Conservation (phyloP, 352 stramenopile genomes). For the Elongisporangium senticosum region DNA sequence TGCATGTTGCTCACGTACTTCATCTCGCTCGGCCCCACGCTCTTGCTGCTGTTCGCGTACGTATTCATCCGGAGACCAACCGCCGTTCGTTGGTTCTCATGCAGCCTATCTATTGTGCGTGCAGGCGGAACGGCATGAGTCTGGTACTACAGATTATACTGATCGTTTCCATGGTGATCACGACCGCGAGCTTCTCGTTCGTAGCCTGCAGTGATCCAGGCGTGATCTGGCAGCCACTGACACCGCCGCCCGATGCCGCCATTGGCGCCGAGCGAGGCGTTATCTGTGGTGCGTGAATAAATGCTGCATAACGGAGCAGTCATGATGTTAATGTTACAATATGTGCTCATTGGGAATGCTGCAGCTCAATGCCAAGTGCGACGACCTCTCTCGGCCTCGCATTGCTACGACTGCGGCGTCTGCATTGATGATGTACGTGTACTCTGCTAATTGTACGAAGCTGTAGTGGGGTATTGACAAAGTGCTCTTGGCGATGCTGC, state of each 20-base stretch:
- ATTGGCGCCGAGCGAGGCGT: conserved; percentile 39
- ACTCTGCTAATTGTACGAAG: conserved; percentile 1
- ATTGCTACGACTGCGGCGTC: conserved; percentile 77
- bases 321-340: conserved; percentile 3
- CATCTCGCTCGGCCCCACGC: conserved; percentile 41
- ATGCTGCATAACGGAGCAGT: not conserved
- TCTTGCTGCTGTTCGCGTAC: conserved; percentile 43
- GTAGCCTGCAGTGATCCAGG: conserved; percentile 75
- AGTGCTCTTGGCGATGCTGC: not conserved
- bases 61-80: conserved; percentile 1
- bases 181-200: conserved; percentile 67
- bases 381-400: conserved; percentile 58
- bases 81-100: not conserved
- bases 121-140: conserved; percentile 28
- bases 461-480: not conserved
- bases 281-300: conserved; percentile 47
- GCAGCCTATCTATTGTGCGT: not conserved
- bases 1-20: conserved; percentile 78
- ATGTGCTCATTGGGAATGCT: conserved; percentile 4
- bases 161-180: conserved; percentile 42
- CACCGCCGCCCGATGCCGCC: conserved; percentile 15
- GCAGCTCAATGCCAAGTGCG: conserved; percentile 74
- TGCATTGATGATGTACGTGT: conserved; percentile 52
- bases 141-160: conserved; percentile 41
- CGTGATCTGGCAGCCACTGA: conserved; percentile 49